Evolutionary conservation across 306 rosid genomes (phyloP).

Genomic region (Cucurbita argyrosperma): DNA sequence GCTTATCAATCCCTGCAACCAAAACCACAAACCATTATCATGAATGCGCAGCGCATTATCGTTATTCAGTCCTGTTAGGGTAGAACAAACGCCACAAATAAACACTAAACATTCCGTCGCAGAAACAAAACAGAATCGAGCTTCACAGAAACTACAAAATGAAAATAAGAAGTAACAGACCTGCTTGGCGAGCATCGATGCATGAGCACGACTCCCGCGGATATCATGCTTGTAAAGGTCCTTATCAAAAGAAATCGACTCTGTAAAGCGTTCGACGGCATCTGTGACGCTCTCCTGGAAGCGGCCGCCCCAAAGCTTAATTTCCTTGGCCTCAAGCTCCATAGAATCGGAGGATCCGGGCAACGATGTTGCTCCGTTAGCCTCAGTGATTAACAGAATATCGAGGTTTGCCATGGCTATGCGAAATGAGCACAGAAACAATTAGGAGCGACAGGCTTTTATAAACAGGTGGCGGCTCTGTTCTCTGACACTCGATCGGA

Average conservation of each 20-base stretch:
- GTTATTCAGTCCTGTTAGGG: not conserved
- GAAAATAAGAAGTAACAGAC: slow-evolving; percentile 8
- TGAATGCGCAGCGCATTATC: not conserved
- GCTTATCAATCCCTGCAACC: slow-evolving; percentile 59
- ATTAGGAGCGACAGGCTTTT: not conserved
- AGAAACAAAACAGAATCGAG: not conserved
- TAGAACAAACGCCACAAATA: not conserved
- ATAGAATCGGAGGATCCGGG: not conserved
- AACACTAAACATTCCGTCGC: not conserved
- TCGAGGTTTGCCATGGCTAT: not conserved
- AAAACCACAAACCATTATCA: not conserved
- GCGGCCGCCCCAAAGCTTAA: slow-evolving; percentile 92
- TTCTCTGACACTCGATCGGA: too few relatives aligned
- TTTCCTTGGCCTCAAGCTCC: slow-evolving; percentile 37
- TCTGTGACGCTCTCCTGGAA: slow-evolving; percentile 79
- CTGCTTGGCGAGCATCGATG: slow-evolving; percentile 91
- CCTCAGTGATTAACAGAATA: not conserved
- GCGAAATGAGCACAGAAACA: not conserved
- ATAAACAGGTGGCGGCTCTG: not conserved
- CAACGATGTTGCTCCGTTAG: not conserved
- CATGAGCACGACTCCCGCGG: slow-evolving; percentile 75
- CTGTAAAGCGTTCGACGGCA: slow-evolving; percentile 79
- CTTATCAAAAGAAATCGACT: slow-evolving; percentile 76
- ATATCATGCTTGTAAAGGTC: slow-evolving; percentile 76
- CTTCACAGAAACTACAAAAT: not conserved